Evolutionary conservation across 495 filamentous ascomycete species (phyloP).

Genomic region (Penicillium odoratum): DNA sequence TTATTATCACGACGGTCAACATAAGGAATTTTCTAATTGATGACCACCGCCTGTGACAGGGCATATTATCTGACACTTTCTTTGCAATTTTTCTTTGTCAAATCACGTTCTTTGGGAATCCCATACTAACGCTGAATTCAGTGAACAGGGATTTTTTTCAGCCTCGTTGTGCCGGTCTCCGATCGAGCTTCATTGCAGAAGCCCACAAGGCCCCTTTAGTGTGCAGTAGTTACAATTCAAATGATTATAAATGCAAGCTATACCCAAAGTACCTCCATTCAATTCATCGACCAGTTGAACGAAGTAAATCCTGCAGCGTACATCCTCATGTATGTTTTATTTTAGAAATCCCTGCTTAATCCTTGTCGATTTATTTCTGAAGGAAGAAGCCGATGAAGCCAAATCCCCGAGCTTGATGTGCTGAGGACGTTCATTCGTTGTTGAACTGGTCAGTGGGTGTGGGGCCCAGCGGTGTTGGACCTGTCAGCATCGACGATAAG

Average conservation of each 20-base stretch:
- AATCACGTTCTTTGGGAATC: constrained; percentile 12
- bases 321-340: not conserved
- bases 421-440: constrained; percentile 14
- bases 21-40: constrained; percentile 79
- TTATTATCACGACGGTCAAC: constrained; percentile 97
- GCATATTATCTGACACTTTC: constrained; percentile 61
- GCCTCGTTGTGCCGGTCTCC: constrained; percentile 5
- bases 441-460: constrained; percentile 11
- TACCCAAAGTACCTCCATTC: not conserved
- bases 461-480: constrained; percentile 19
- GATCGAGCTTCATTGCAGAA: constrained; percentile 3
- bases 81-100: constrained; percentile 15
- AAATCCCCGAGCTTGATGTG: constrained; percentile 7
- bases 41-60: constrained; percentile 90
- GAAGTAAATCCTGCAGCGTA: not conserved
- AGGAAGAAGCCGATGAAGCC: constrained; percentile 1
- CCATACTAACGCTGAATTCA: constrained; percentile 25
- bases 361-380: not conserved
- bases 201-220: constrained; percentile 3
- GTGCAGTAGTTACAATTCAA: constrained; percentile 14
- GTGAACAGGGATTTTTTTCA: constrained; percentile 13
- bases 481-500: constrained; percentile 30
- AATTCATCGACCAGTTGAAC: not conserved
- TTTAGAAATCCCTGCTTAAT: constrained; percentile 1
- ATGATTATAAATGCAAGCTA: constrained; percentile 10